phyloP scores from a whole-genome alignment of 495 filamentous ascomycete genomes.

The Lophium mytilinum region DNA sequence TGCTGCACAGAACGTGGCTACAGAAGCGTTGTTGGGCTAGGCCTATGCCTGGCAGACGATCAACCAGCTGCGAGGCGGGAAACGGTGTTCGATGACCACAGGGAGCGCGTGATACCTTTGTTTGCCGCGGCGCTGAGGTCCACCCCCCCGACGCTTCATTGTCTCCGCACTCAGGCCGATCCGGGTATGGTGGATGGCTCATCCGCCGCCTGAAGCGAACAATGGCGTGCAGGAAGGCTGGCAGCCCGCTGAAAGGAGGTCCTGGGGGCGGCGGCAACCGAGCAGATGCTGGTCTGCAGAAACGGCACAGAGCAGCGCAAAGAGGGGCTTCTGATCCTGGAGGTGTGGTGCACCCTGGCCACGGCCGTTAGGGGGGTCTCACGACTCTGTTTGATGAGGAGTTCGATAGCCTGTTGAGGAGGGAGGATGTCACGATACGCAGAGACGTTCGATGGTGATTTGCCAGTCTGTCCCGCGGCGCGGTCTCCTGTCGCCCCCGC shows the following conservation, averaged over 20 bases:
- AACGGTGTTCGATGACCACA: conserved; percentile 6
- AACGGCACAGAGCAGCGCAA: not conserved
- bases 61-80: conserved; percentile 5
- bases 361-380: conserved; percentile 6
- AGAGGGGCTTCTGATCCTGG: conserved; percentile 2
- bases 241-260: conserved; percentile 17
- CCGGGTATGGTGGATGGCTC: conserved; percentile 15
- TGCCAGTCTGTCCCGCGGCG: conserved; percentile 13
- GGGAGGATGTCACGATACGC: conserved; percentile 6
- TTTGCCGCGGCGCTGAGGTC: conserved; percentile 5
- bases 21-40: conserved; percentile 6
- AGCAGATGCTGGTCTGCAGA: not conserved
- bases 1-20: conserved; percentile 18
- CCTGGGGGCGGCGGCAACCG: conserved; percentile 12
- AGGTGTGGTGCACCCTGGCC: conserved; percentile 8
- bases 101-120: conserved; percentile 19
- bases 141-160: conserved; percentile 7
- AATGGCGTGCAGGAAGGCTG: conserved; percentile 24
- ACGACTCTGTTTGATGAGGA: conserved; percentile 21
- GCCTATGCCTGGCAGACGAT: not conserved
- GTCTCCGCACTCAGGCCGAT: conserved; percentile 15
- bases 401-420: conserved; percentile 5
- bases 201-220: conserved; percentile 17
- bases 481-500: conserved; percentile 17
- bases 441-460: conserved; percentile 19